Conservation (phyloP, 495 filamentous ascomycete genomes). For the Hyaloscypha hepaticicola region DNA sequence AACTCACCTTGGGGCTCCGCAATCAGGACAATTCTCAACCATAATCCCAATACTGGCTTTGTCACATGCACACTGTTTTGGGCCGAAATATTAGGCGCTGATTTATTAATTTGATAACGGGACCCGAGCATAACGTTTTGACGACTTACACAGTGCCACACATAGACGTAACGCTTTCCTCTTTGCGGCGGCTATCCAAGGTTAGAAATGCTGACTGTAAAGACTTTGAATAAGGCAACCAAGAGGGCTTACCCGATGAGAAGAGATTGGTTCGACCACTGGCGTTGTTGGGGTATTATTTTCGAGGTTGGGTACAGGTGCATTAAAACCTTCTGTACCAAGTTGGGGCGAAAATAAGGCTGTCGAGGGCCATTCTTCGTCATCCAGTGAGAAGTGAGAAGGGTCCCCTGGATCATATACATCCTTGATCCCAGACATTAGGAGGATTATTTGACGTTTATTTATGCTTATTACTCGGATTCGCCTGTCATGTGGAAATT, state of each 20-base stretch:
- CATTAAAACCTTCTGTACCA: conserved; percentile 1
- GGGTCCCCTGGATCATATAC: background rate
- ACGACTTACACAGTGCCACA: background rate
- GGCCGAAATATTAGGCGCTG: conserved; percentile 1
- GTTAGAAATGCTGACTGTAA: background rate
- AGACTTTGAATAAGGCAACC: background rate
- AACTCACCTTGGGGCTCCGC: background rate
- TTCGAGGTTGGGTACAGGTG: conserved; percentile 1
- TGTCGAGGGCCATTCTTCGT: background rate
- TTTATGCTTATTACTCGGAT: background rate
- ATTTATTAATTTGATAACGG: background rate
- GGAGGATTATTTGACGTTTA: background rate
- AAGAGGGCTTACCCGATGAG: conserved; percentile 5
- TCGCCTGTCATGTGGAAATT: background rate
- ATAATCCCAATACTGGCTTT: background rate
- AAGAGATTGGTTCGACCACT: background rate
- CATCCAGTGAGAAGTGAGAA: background rate
- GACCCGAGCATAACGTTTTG: background rate
- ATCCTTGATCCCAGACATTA: conserved; percentile 2
- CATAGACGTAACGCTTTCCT: conserved; percentile 3
- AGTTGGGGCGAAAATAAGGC: background rate
- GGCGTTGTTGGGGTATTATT: background rate
- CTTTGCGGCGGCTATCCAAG: conserved; percentile 5
- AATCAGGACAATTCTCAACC: background rate
- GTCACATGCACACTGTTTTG: conserved; percentile 4